These are phyloP conservation scores for Symbiodinium natans DNA, from an alignment of 73 alveolate species.

Conservation along the genomic window DNA sequence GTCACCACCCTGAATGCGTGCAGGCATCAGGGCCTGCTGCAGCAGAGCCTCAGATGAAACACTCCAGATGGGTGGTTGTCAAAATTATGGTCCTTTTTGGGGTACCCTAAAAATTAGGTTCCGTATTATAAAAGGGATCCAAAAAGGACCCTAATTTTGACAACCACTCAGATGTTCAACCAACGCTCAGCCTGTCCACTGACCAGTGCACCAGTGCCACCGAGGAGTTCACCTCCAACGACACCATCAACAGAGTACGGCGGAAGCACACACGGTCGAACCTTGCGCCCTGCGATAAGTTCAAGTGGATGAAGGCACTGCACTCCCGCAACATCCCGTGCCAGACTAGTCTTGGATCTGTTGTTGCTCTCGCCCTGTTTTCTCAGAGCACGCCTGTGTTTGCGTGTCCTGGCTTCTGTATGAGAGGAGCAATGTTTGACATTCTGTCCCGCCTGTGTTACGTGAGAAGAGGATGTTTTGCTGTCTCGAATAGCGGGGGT, in stretches of 20 bases:
- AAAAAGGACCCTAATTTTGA: too few species aligned
- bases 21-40: slow-evolving; percentile 90
- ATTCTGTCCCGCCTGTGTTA: too few species aligned
- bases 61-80: neutral
- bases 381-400: too few species aligned
- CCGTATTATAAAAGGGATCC: too few species aligned
- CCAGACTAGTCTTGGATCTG: too few species aligned
- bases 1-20: neutral
- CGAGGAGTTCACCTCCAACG: slow-evolving; percentile 81
- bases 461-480: too few species aligned
- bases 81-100: neutral
- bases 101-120: too few species aligned
- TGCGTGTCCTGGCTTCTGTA: too few species aligned
- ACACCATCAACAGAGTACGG: slow-evolving; percentile 86
- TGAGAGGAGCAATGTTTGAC: too few species aligned
- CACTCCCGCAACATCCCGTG: neutral
- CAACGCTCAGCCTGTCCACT: neutral
- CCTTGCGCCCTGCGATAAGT: slow-evolving; percentile 76
- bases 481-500: too few species aligned
- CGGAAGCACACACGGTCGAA: slow-evolving; percentile 68
- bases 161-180: neutral
- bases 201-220: neutral
- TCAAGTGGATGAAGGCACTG: slow-evolving; percentile 76
- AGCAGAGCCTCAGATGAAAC: neutral
- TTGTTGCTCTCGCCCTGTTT: too few species aligned